Conservation (phyloP, 257 asterid species). For the Forsythia suspensa region DNA sequence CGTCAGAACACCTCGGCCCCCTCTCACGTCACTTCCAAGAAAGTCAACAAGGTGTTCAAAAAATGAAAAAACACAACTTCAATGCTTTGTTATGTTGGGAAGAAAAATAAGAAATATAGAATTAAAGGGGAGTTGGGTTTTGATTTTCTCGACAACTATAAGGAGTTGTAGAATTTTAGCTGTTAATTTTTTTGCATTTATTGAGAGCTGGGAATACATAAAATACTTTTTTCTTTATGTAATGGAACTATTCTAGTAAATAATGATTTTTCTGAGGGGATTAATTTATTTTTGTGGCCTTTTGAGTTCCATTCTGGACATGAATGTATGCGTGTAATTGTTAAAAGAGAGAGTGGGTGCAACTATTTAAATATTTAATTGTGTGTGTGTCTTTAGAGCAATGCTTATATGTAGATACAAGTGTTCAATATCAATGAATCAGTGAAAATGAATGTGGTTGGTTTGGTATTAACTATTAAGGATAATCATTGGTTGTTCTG, state of each 20-base stretch:
- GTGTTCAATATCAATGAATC: not conserved
- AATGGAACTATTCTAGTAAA: not conserved
- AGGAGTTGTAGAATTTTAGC: not conserved
- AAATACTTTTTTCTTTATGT: not conserved
- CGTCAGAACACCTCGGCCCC: slow-evolving; percentile 37
- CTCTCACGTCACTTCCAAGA: slow-evolving; percentile 41
- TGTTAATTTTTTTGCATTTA: not conserved
- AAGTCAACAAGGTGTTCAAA: slow-evolving; percentile 38
- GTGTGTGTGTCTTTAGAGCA: not conserved
- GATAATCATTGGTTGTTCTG: slow-evolving; percentile 8
- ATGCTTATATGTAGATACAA: not conserved
- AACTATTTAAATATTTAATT: no score
- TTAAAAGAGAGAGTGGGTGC: no score
- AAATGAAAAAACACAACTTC: not conserved
- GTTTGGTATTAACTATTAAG: not conserved
- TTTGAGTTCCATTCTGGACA: not conserved
- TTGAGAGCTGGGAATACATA: slow-evolving; percentile 19
- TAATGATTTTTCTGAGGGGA: not conserved
- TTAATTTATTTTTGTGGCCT: slow-evolving; percentile 1
- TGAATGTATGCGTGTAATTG: not conserved
- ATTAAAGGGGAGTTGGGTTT: slow-evolving; percentile 2
- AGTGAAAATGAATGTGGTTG: not conserved
- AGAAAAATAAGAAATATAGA: not conserved
- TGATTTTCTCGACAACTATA: not conserved
- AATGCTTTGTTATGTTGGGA: not conserved